These are phyloP conservation scores for Eucalyptus polybractea DNA, from an alignment of 345 rosid genomes.

Conservation along the genomic window DNA sequence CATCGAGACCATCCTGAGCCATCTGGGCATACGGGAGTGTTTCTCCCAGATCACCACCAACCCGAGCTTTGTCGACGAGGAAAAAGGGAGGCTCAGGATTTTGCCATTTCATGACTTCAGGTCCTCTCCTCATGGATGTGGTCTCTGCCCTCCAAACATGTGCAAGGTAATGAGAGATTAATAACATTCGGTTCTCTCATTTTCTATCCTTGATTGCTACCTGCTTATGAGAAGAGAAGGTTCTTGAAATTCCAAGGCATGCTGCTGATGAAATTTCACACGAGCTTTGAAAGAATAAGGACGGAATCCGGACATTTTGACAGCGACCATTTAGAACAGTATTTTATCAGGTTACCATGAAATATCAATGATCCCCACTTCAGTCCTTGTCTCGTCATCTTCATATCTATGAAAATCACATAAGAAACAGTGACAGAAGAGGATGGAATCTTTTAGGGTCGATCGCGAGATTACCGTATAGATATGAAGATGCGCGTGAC, in stretches of 20 bases:
- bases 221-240: neutral
- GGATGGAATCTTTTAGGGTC: neutral
- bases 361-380: neutral
- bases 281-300: neutral
- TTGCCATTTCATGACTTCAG: slow-evolving; percentile 54
- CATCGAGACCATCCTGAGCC: slow-evolving; percentile 57
- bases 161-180: slow-evolving; percentile 52
- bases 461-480: neutral
- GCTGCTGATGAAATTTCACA: neutral
- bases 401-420: neutral
- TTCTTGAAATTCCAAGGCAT: neutral
- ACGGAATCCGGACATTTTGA: neutral
- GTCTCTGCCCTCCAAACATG: slow-evolving; percentile 77
- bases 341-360: neutral
- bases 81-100: slow-evolving; percentile 41
- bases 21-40: slow-evolving; percentile 38
- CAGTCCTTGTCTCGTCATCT: neutral
- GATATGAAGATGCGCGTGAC: neutral
- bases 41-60: slow-evolving; percentile 77
- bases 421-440: neutral
- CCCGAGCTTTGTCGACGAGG: slow-evolving; percentile 39
- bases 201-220: neutral
- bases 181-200: neutral
- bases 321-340: neutral
- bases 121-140: slow-evolving; percentile 52